phyloP scores from a whole-genome alignment of 106 monocot species.

The Acorus gramineus region DNA sequence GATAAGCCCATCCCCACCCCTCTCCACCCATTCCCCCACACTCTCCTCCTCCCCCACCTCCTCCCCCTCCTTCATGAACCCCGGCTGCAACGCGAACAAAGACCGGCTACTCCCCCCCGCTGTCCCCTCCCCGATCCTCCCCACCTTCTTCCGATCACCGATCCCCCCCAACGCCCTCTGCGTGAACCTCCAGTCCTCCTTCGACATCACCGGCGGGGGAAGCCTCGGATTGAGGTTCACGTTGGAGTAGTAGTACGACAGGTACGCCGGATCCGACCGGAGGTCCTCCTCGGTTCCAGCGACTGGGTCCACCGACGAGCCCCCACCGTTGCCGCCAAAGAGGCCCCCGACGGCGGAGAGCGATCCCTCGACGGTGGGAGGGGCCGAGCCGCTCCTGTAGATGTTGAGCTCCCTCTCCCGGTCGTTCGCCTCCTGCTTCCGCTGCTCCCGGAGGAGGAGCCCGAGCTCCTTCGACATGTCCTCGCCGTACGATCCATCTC shows the following conservation, averaged over 20 bases:
- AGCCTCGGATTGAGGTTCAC: slow-evolving; percentile 60
- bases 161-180: slow-evolving; percentile 45
- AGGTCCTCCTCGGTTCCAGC: slow-evolving; percentile 33
- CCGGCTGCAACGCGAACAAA: slow-evolving; percentile 21
- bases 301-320: neutral
- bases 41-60: neutral
- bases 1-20: slow-evolving; percentile 11
- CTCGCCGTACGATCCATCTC: slow-evolving; percentile 26
- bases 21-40: slow-evolving; percentile 5
- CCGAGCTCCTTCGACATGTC: slow-evolving; percentile 37
- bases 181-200: slow-evolving; percentile 60
- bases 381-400: slow-evolving; percentile 59
- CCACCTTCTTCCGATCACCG: slow-evolving; percentile 33
- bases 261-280: slow-evolving; percentile 42
- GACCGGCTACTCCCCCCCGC: slow-evolving; percentile 19
- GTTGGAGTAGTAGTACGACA: slow-evolving; percentile 49
- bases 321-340: slow-evolving; percentile 8
- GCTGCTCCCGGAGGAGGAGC: slow-evolving; percentile 31
- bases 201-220: slow-evolving; percentile 47
- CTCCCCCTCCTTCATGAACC: slow-evolving; percentile 9
- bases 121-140: slow-evolving; percentile 3
- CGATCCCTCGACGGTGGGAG: slow-evolving; percentile 69
- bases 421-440: slow-evolving; percentile 36
- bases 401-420: slow-evolving; percentile 50
- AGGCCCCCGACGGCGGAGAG: slow-evolving; percentile 40